Conservation (phyloP, 805 yeast species). For the Sugiyamaella smithiae region DNA sequence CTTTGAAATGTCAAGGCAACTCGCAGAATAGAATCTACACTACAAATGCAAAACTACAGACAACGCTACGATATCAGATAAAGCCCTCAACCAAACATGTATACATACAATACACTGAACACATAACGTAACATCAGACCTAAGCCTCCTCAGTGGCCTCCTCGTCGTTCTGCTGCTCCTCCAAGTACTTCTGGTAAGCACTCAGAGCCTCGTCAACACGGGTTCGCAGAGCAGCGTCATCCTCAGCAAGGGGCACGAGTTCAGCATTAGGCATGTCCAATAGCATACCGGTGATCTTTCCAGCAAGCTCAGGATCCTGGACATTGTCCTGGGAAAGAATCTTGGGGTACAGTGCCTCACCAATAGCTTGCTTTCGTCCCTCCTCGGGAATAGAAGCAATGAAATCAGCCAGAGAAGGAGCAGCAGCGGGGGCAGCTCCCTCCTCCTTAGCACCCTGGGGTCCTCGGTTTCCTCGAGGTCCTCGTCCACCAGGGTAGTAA, state of each 20-base stretch:
- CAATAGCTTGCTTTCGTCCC: conserved; percentile 95
- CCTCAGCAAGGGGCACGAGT: conserved; percentile 82
- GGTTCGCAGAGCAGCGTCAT: conserved; percentile 82
- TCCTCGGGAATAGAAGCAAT: conserved; percentile 71
- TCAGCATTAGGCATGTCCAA: conserved; percentile 91
- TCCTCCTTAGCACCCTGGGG: conserved; percentile 19
- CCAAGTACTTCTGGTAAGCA: conserved; percentile 89
- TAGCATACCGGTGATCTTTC: conserved; percentile 98
- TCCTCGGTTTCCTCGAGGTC: conserved; percentile 23
- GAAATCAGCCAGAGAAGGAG: conserved; percentile 54
- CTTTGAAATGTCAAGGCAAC: no score
- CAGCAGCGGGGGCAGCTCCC: conserved; percentile 16
- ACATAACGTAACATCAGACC: not conserved
- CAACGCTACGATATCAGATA: not conserved
- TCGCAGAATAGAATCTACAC: no score
- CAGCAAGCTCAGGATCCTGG: conserved; percentile 91
- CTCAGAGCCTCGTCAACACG: conserved; percentile 92
- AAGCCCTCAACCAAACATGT: conserved; percentile 7
- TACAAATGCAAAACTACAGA: no score
- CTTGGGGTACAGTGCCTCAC: conserved; percentile 95
- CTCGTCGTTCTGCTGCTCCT: conserved; percentile 21
- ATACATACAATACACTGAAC: conserved; percentile 6
- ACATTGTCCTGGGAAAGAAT: conserved; percentile 83
- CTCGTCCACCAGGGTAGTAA: conserved; percentile 27
- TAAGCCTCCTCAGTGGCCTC: conserved; percentile 5